These are phyloP conservation scores for Sorghum bicolor DNA, from an alignment of 176 grass and related monocot species.

Conservation along the genomic window DNA sequence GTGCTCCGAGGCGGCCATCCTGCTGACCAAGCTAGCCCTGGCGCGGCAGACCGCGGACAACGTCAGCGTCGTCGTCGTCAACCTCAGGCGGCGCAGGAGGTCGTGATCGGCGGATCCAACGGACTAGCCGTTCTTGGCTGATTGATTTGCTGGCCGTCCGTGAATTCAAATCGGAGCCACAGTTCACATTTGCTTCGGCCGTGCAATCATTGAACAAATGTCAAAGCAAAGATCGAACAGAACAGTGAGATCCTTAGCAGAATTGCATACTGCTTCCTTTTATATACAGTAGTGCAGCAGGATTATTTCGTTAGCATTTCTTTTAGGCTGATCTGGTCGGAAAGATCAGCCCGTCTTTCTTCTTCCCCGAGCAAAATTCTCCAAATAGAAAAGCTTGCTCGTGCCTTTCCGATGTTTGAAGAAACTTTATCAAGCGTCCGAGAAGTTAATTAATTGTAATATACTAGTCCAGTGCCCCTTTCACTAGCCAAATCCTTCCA, in stretches of 20 bases:
- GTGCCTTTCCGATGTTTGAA: slow-evolving; percentile 21
- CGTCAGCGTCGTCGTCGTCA: slow-evolving; percentile 71
- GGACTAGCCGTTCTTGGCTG: not conserved
- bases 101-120: slow-evolving; percentile 22
- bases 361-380: not conserved
- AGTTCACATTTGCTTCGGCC: not conserved
- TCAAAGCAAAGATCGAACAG: not conserved
- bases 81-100: slow-evolving; percentile 46
- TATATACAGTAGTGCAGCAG: not conserved
- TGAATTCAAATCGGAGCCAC: not conserved
- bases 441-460: slow-evolving; percentile 34
- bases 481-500: not conserved
- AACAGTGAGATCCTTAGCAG: not conserved
- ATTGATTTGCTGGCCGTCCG: not conserved
- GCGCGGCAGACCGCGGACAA: slow-evolving; percentile 73
- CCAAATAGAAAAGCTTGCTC: not conserved
- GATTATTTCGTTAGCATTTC: slow-evolving; percentile 10
- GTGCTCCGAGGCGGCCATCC: slow-evolving; percentile 56
- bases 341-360: not conserved
- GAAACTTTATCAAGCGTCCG: slow-evolving; percentile 29
- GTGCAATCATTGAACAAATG: not conserved
- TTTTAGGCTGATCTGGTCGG: not conserved
- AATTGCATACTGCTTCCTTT: not conserved
- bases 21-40: slow-evolving; percentile 89
- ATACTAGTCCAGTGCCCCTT: not conserved